phyloP scores from a whole-genome alignment of 352 stramenopile species.

The Pythium aristosporum region DNA sequence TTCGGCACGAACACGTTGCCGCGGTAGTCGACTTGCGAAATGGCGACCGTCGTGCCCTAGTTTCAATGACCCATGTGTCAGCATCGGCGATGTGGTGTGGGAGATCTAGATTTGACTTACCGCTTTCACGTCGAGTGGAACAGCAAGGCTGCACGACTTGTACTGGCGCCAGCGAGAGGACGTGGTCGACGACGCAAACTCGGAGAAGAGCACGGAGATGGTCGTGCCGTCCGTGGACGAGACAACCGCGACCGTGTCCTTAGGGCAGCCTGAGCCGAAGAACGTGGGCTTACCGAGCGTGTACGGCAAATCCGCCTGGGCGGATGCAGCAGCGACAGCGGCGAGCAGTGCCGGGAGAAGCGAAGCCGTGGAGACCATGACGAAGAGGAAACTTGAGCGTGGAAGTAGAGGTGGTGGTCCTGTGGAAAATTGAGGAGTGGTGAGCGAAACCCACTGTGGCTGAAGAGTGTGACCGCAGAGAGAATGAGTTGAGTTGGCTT shows the following conservation, averaged over 20 bases:
- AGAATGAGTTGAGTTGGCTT: too few relatives aligned
- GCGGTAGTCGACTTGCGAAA: slow-evolving; percentile 48
- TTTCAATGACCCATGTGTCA: slow-evolving; percentile 1
- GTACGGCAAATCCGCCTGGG: slow-evolving; percentile 2
- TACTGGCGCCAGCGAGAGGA: slow-evolving; percentile 26
- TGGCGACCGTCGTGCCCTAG: slow-evolving; percentile 25
- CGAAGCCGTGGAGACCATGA: too few relatives aligned
- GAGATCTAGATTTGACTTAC: slow-evolving; percentile 21
- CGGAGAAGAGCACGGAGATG: slow-evolving; percentile 38
- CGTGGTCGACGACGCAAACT: slow-evolving; percentile 31
- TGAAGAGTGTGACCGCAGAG: too few relatives aligned
- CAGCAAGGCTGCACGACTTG: slow-evolving; percentile 40
- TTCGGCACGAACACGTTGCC: slow-evolving; percentile 42
- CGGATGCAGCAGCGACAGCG: not conserved
- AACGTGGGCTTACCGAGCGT: slow-evolving; percentile 32
- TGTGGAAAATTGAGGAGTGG: too few relatives aligned
- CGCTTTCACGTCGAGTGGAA: slow-evolving; percentile 38
- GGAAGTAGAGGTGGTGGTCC: too few relatives aligned
- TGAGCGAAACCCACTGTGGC: too few relatives aligned
- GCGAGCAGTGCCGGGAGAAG: too few relatives aligned
- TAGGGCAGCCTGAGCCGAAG: slow-evolving; percentile 35
- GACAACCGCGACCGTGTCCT: slow-evolving; percentile 27
- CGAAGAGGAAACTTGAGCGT: too few relatives aligned
- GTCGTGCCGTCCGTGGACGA: slow-evolving; percentile 30
- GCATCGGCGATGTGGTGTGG: too few relatives aligned